Evolutionary conservation across 1,284 basidiomycete species (phyloP), one percentile per base, ranked within the genome.

Genomic region (Pseudozyma hubeiensis): DNA sequence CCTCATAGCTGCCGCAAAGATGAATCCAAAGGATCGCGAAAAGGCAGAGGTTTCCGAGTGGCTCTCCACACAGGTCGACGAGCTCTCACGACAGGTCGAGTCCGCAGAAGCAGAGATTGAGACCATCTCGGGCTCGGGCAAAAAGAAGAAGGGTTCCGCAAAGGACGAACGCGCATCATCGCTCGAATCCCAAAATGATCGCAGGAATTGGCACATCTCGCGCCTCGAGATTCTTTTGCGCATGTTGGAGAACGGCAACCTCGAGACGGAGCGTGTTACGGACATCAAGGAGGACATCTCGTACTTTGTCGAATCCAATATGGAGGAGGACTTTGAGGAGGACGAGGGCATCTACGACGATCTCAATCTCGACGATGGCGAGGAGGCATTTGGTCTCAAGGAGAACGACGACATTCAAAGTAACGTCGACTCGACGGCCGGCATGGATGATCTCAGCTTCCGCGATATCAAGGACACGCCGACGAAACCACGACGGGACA

Each of bases 261-360:
- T 99, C 79, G 84, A 90, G 35, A 88, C 92, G 13, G 96, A 98
- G 33, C 90, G 90, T 77, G 92, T 97, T 4, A 87, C 89, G 51
- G 88, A 87, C 9, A 88, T 98, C 79, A 94, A 97, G 85, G 97
- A 99, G 52, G 95, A 99, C 85, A 94, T 99, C 70, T 88, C 90
- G 41, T 99, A 98, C 86, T 99, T 97, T 83, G 94, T 99, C 75
- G 94, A 97, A 85, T 92, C 90, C 83, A 99, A 99, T 86, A 90
- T 90, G 86, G 94, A 97, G 69, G 97, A 99, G 82, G 92, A 94
- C 82, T 99, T 97, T 85, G 94, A 97, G 69, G 96, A 97, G 85
- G 94, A 99, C 81, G 92, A 96, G 84, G 95, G 93, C 53, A 93
- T 99, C 66, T 99, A 99, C 81, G 97, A 99, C 82, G 96, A 99